Base-by-base conservation (phyloP, 371 early-diverging fungal species). In the Umbelopsis sp. region DNA sequence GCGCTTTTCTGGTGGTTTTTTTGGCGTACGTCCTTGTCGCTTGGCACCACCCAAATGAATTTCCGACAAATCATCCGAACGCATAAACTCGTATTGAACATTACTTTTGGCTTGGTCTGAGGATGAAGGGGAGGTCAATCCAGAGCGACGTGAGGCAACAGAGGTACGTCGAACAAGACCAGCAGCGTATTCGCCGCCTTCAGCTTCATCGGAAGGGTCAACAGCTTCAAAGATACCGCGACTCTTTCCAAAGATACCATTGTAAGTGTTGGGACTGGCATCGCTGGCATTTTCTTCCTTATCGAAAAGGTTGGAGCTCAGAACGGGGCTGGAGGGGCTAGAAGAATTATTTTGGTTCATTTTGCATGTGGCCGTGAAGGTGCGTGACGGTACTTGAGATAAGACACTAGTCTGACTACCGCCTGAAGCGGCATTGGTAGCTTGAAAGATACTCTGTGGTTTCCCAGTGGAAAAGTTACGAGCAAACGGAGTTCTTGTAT, bases 401-500 rank as follows among this genome's bases (percentile, higher is more conserved):
- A 57, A 57, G 57, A 57, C 57, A n/a, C 57, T 57, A 18, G 57
- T 57, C 32, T 57, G 57, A 37, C 57, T 29, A 57, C 57, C 35
- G 18, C 57, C 57, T 11, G 35, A 18, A 16, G 57, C 57, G 14
- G 57, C 35, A 12, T 57, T 57, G 29, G 57, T 57, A 29, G 57
- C 57, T 57, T 57, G 57, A 18, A 57, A 57, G 3, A 57, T 57
- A 57, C 57, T 57, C 32, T 57, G 70, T 3, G 74, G 57, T 62
- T 69, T 72, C 1, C 70, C 72, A 12, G 76, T 74, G 2, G 74
- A 76, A 44, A 74, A 76, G 44, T 72, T 70, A n/a, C 74, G 65
- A 44, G 70, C 65, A 57, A 66, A 67, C 1, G 37, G 52, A 4
- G 25, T 66, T 50, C 76, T 70, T 7, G 70, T 69, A 65, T 63